Conservation (phyloP, 805 yeast genomes). For the Cyberlindnera veronae region DNA sequence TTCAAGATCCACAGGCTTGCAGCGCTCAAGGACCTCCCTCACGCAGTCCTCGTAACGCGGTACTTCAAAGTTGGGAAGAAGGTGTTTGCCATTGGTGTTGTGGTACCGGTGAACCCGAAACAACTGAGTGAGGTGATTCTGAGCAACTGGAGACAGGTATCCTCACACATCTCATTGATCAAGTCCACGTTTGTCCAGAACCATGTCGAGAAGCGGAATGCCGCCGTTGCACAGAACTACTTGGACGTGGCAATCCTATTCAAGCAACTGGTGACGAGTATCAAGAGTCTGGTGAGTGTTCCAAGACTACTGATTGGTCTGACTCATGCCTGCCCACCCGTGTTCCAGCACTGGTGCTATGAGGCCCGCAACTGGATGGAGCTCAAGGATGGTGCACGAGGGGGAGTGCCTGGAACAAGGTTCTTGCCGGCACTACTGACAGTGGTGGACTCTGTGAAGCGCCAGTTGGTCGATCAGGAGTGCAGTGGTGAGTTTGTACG, state of each 20-base stretch:
- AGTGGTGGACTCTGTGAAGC: conserved; percentile 14
- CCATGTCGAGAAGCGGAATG: conserved; percentile 11
- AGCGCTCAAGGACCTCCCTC: conserved; percentile 27
- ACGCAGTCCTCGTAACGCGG: conserved; percentile 32
- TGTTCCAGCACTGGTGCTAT: conserved; percentile 36
- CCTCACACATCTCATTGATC: conserved; percentile 29
- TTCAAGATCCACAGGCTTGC: conserved; percentile 29
- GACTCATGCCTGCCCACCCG: conserved; percentile 21
- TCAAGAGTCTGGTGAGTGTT: conserved; percentile 29
- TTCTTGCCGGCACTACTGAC: conserved; percentile 24
- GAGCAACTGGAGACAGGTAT: conserved; percentile 33
- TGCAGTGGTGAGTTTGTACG: conserved; percentile 36
- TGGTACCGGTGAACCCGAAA: conserved; percentile 25
- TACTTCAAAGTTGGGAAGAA: conserved; percentile 28
- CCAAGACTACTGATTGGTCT: conserved; percentile 38
- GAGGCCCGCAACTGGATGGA: conserved; percentile 40
- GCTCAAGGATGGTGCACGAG: conserved; percentile 38
- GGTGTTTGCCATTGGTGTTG: conserved; percentile 33
- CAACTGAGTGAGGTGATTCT: conserved; percentile 28
- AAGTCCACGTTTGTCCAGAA: conserved; percentile 27
- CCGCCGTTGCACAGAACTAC: conserved; percentile 8
- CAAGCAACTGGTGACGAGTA: conserved; percentile 30
- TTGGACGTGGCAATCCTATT: conserved; percentile 26
- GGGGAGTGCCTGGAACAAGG: conserved; percentile 21
- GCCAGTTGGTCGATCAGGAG: conserved; percentile 12